Evolutionary conservation across 192 early-diverging fungal species (phyloP).

Genomic region (Radiomyces spectabilis): DNA sequence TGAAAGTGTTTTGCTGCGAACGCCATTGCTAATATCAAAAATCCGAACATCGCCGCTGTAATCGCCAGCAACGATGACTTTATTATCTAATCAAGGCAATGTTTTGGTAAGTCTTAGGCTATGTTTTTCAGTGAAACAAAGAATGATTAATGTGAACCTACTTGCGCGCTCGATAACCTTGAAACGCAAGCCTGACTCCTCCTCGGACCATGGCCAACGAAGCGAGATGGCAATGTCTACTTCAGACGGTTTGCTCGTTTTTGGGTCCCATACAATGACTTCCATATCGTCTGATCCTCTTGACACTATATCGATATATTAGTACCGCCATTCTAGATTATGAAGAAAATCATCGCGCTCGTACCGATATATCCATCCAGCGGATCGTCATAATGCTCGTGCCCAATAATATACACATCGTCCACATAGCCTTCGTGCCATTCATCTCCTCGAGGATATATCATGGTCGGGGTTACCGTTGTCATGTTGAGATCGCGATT

Average conservation of each 20-base stretch:
- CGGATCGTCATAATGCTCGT: background rate
- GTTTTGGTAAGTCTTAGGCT: background rate
- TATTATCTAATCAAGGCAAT: background rate
- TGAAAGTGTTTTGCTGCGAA: slow-evolving; percentile 5
- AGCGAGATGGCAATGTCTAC: slow-evolving; percentile 26
- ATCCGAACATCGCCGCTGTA: slow-evolving; percentile 17
- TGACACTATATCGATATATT: slow-evolving; percentile 24
- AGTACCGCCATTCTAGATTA: background rate
- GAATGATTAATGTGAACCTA: background rate
- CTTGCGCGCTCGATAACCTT: slow-evolving; percentile 12
- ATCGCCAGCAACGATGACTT: slow-evolving; percentile 18
- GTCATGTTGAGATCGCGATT: slow-evolving; percentile 11
- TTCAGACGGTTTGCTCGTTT: slow-evolving; percentile 29
- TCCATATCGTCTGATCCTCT: slow-evolving; percentile 37
- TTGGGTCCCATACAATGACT: slow-evolving; percentile 37
- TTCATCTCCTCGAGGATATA: slow-evolving; percentile 32
- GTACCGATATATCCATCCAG: slow-evolving; percentile 3
- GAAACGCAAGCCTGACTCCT: slow-evolving; percentile 9
- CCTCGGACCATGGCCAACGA: slow-evolving; percentile 23
- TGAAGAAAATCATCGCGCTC: background rate
- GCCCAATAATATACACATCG: slow-evolving; percentile 27
- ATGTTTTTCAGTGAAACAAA: no score
- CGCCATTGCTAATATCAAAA: slow-evolving; percentile 17
- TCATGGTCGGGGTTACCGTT: slow-evolving; percentile 17
- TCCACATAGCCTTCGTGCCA: slow-evolving; percentile 46